Base-by-base conservation (phyloP, 805 yeast species). In the Yamadazyma scolyti region DNA sequence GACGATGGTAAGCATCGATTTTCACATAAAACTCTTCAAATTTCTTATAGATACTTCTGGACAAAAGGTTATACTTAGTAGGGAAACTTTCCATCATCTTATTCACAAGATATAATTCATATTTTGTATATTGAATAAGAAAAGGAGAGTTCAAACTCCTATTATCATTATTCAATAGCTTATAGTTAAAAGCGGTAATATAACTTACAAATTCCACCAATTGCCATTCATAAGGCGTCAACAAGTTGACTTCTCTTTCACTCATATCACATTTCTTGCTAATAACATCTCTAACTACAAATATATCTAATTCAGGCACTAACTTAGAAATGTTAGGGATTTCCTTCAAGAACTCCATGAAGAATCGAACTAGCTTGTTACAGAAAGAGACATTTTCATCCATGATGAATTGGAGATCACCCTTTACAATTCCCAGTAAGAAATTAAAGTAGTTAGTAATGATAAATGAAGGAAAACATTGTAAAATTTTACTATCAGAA, bases 381-480 rank as follows among this genome's bases (percentile, higher is more conserved):
- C n/a, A n/a, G n/a, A n/a, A n/a, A n/a, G n/a, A n/a, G n/a, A n/a
- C n/a, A n/a, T n/a, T n/a, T n/a, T n/a, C n/a, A n/a, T n/a, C n/a
- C n/a, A n/a, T n/a, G n/a, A n/a, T n/a, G n/a, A n/a, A n/a, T n/a
- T n/a, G n/a, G n/a, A n/a, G n/a, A n/a, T n/a, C n/a, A n/a, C n/a
- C n/a, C n/a, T n/a, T n/a, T 9, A 20, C 30, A 16, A 29, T 13
- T 5, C 10, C 11, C n/a, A 25, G 20, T 8, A 33, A 14, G 12
- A 36, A 33, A 9, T 21, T n/a, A 6, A 23, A 11, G 20, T 25
- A 36, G 2, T 24, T 8, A n/a, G 26, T 30, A 4, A 30, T 8
- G 9, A 49, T 21, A 22, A 43, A 45, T 9, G 39, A 33, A 2
- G 55, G 48, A 11, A 49, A 37, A 24, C 56, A 46, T 4, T 25